Evolutionary conservation across 2,329 filamentous ascomycete species (phyloP), one percentile per base, ranked within the genome.

Genomic region (Didymellaceae sp.): DNA sequence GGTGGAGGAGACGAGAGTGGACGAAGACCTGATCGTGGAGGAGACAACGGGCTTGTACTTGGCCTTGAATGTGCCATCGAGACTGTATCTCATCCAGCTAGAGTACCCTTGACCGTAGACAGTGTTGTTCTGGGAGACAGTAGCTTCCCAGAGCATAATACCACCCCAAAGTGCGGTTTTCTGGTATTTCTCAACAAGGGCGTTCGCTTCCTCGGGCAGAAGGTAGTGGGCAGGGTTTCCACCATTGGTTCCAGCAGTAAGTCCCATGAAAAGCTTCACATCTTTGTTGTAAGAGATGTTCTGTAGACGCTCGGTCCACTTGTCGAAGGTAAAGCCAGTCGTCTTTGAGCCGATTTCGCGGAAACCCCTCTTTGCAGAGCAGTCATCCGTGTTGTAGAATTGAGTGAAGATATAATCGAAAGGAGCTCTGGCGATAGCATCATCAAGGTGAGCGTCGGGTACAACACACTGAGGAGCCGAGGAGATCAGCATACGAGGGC

Each of bases 61-160:
- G 35, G 48, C 13, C 10, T 11, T 41, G 22, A 60, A 67, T 1
- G 58, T 62, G 7, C 63, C 63, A 2, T 55, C 24, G 16, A 71
- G 41, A 43, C 63, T 63, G 7, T 75, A 63, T 72, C 81, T 82
- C 54, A 80, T 78, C 68, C 77, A 76, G 42, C 74, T 69, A 2
- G 74, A 71, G 66, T 79, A 83, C 16, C 71, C 68, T 37, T 72
- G 59, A n/a, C 67, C 74, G 45, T 77, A 73, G 45, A 77, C 72
- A 11, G 67, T 46, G 60, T 82, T 83, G 43, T 71, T 70, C 10
- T 74, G 66, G n/a, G 77, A 76, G 9, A 74, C 73, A 1, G 78
- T 81, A 5, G 81, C 79, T 43, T 84, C 82, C 80, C 80, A 85
- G 5, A 85, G 65, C 82, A 85, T 85, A 31, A 84, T 73, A 70